Conservation (phyloP, 352 stramenopile genomes). For the Phytopythium sindhum region DNA sequence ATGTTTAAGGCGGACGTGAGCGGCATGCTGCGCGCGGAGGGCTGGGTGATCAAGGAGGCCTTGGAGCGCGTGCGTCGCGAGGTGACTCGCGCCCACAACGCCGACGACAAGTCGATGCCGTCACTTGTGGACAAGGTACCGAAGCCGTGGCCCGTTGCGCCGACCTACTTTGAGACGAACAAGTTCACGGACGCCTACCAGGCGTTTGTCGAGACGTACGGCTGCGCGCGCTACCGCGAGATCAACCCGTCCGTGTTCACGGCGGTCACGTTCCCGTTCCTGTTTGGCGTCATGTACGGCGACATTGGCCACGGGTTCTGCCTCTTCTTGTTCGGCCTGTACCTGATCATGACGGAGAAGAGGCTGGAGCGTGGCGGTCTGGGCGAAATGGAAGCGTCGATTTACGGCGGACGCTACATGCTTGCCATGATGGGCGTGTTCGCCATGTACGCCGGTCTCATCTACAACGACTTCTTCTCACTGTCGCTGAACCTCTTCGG, state of each 20-base stretch:
- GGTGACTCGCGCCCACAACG: constrained; percentile 87
- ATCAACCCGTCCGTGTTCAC: constrained; percentile 99
- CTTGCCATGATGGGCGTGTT: constrained; percentile 98
- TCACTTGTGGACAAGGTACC: constrained; percentile 92
- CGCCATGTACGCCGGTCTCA: constrained; percentile 96
- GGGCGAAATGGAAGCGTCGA: constrained; percentile 89
- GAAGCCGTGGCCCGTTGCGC: constrained; percentile 94
- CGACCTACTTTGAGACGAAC: constrained; percentile 99
- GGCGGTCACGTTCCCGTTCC: constrained; percentile 98
- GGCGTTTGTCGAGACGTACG: constrained; percentile 99
- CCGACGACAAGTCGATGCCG: constrained; percentile 93
- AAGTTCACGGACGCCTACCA: constrained; percentile 99
- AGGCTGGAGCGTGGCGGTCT: constrained; percentile 73
- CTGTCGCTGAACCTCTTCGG: constrained; percentile 97
- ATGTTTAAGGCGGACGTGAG: constrained; percentile 97
- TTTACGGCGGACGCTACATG: constrained; percentile 97
- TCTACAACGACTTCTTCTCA: constrained; percentile 99
- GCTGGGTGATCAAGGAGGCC: constrained; percentile 92
- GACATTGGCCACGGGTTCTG: constrained; percentile 98
- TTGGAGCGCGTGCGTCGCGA: constrained; percentile 81
- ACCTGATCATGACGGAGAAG: constrained; percentile 94
- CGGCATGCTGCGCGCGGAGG: constrained; percentile 95
- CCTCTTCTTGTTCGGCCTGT: constrained; percentile 93
- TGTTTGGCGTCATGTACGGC: constrained; percentile 99
- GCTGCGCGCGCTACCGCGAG: constrained; percentile 97